Evolutionary conservation across 2,329 filamentous ascomycete species (phyloP).

Genomic region (Didymella pinodella): DNA sequence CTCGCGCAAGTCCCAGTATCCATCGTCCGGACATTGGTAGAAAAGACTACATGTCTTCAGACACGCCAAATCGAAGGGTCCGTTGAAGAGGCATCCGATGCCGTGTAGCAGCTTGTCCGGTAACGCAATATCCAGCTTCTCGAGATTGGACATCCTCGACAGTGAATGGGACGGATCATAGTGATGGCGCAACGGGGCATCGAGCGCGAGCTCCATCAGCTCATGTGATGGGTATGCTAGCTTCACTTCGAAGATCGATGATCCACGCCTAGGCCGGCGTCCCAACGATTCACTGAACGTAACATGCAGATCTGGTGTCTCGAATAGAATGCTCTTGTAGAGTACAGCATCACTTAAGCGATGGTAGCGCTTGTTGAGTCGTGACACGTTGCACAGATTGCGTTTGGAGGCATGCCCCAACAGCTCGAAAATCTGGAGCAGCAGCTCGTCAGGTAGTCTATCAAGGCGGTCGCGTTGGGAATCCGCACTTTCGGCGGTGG

Average conservation of each 20-base stretch:
- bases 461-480: constrained; percentile 18
- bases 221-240: constrained; percentile 43
- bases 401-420: constrained; percentile 37
- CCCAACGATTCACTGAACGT: constrained; percentile 46
- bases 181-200: constrained; percentile 37
- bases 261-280: constrained; percentile 43
- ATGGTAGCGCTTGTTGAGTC: constrained; percentile 42
- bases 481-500: constrained; percentile 6
- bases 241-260: constrained; percentile 43
- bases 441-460: constrained; percentile 40
- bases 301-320: constrained; percentile 43
- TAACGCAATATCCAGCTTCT: constrained; percentile 44
- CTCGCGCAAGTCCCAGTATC: constrained; percentile 46
- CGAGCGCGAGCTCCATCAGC: constrained; percentile 41
- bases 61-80: constrained; percentile 44
- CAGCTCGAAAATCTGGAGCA: constrained; percentile 43
- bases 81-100: constrained; percentile 45
- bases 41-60: constrained; percentile 43
- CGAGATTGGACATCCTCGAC: constrained; percentile 46
- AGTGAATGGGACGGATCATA: constrained; percentile 44
- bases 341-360: constrained; percentile 43
- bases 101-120: constrained; percentile 41
- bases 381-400: constrained; percentile 41
- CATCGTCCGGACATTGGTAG: constrained; percentile 44
- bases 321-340: constrained; percentile 45